Evolutionary conservation across 805 yeast genomes (phyloP).

Genomic region (Ogataea zsoltii): DNA sequence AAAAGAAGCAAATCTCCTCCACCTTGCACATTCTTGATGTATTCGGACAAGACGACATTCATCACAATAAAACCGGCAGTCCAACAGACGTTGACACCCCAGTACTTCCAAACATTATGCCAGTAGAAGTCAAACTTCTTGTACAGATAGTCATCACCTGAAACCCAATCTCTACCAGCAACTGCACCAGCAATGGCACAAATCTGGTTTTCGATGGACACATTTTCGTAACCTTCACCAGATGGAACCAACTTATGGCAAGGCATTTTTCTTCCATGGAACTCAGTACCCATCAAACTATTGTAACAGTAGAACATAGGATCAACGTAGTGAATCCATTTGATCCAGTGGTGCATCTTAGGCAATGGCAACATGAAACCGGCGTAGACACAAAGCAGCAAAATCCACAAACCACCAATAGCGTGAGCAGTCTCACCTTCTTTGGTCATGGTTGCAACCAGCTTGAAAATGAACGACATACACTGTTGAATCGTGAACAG

Average conservation of each 20-base stretch:
- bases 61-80: conserved; percentile 33
- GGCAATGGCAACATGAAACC: conserved; percentile 46
- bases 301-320: conserved; percentile 52
- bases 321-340: conserved; percentile 52
- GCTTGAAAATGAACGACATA: conserved; percentile 53
- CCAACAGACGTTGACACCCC: conserved; percentile 51
- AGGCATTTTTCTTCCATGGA: conserved; percentile 50
- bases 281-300: conserved; percentile 56
- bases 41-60: conserved; percentile 30
- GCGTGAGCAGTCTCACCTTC: conserved; percentile 60
- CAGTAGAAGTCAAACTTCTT: conserved; percentile 37
- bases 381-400: conserved; percentile 59
- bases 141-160: conserved; percentile 39
- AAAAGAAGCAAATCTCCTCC: conserved; percentile 39
- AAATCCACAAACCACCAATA: conserved; percentile 52
- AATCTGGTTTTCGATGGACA: conserved; percentile 41
- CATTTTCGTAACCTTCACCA: conserved; percentile 54
- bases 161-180: conserved; percentile 28
- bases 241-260: conserved; percentile 53
- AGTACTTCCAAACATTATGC: conserved; percentile 48
- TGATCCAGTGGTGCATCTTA: conserved; percentile 58
- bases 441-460: conserved; percentile 52
- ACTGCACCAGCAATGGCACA: conserved; percentile 54
- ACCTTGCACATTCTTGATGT: conserved; percentile 24
- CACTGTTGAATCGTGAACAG: conserved; percentile 45